phyloP scores from a whole-genome alignment of 768 basidiomycete species.

The Calocybe gangraenosa region DNA sequence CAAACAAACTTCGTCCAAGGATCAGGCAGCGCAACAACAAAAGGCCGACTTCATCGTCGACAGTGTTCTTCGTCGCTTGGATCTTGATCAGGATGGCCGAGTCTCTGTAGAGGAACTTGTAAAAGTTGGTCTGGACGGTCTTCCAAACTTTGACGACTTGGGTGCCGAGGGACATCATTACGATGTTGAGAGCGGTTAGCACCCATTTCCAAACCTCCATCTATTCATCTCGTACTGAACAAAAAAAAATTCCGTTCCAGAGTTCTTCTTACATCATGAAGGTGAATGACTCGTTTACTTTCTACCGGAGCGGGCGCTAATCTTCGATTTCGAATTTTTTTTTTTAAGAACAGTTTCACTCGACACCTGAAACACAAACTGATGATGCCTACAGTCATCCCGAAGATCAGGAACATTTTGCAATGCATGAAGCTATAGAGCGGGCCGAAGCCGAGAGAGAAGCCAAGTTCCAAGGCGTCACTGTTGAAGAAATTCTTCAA shows the following conservation, averaged over 20 bases:
- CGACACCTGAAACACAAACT: constrained; percentile 95
- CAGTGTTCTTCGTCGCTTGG: constrained; percentile 64
- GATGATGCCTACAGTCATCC: constrained; percentile 93
- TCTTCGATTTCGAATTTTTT: not conserved
- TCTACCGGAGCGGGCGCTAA: not conserved
- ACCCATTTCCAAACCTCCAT: not conserved
- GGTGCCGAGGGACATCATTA: constrained; percentile 94
- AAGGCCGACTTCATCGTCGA: constrained; percentile 80
- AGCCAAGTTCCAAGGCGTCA: constrained; percentile 78
- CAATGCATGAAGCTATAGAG: constrained; percentile 85
- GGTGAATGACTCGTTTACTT: constrained; percentile 38
- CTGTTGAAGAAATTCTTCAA: constrained; percentile 63
- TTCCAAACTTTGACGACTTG: constrained; percentile 80
- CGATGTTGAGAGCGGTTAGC: constrained; percentile 82
- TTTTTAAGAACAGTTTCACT: constrained; percentile 78
- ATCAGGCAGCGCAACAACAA: constrained; percentile 72
- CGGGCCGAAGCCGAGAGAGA: constrained; percentile 78
- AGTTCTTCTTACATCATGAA: constrained; percentile 98
- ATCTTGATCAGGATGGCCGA: constrained; percentile 70
- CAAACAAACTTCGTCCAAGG: constrained; percentile 30
- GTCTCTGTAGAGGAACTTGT: constrained; percentile 69
- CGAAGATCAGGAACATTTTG: constrained; percentile 91
- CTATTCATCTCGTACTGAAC: too few relatives aligned
- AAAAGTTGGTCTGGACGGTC: constrained; percentile 63
- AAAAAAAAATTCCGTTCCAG: constrained; percentile 33